Evolutionary conservation across 2,329 filamentous ascomycete genomes (phyloP).

Genomic region (Amauroascus niger): DNA sequence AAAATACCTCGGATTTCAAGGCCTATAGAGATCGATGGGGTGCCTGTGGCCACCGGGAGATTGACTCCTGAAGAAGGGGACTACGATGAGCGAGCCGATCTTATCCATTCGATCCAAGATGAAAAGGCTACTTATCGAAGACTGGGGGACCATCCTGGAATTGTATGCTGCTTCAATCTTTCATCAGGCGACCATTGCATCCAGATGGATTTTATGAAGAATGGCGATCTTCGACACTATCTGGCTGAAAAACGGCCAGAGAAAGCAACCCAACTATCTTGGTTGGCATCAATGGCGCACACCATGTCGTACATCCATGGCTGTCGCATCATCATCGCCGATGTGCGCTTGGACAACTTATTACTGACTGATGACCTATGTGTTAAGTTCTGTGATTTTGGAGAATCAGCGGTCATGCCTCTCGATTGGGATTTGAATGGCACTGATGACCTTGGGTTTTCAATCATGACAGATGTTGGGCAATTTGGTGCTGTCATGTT

Average conservation of each 20-base stretch:
- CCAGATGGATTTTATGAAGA: conserved; percentile 20
- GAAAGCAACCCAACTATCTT: conserved; percentile 19
- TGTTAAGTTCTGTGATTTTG: conserved; percentile 21
- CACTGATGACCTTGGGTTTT: conserved; percentile 14
- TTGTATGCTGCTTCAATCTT: conserved; percentile 13
- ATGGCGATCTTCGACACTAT: conserved; percentile 23
- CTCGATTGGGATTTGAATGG: conserved; percentile 13
- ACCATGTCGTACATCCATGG: conserved; percentile 23
- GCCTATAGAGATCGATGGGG: conserved; percentile 15
- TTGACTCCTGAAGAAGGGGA: conserved; percentile 16
- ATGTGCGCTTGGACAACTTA: conserved; percentile 21
- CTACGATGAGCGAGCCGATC: conserved; percentile 15
- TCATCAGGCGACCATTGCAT: conserved; percentile 13
- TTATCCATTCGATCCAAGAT: conserved; percentile 16
- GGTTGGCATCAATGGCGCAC: conserved; percentile 22
- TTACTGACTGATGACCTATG: conserved; percentile 16
- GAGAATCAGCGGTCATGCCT: conserved; percentile 17
- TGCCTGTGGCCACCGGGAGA: conserved; percentile 11
- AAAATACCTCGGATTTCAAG: conserved; percentile 18
- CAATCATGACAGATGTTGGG: conserved; percentile 15
- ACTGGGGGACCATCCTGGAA: conserved; percentile 10
- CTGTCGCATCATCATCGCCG: conserved; percentile 23
- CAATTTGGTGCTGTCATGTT: conserved; percentile 15
- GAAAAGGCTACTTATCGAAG: conserved; percentile 11
- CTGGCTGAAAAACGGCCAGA: conserved; percentile 16